Conservation (phyloP, 805 yeast species). For the Zygosaccharomyces bailii region DNA sequence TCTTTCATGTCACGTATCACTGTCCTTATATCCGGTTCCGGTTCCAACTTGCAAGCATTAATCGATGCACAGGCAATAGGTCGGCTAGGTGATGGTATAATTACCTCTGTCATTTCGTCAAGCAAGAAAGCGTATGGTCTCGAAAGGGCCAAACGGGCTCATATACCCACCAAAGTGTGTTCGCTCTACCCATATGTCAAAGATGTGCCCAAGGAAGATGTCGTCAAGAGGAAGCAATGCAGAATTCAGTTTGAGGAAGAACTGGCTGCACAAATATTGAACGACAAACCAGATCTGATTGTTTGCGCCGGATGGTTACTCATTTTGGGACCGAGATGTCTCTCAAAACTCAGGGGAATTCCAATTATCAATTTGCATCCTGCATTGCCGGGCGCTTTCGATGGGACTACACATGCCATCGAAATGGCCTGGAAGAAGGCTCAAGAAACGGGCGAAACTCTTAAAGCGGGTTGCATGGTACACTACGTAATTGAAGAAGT, state of each 20-base stretch:
- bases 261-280: conserved; percentile 62
- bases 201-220: conserved; percentile 68
- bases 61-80: conserved; percentile 62
- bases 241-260: conserved; percentile 75
- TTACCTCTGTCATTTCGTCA: conserved; percentile 81
- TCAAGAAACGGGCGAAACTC: conserved; percentile 56
- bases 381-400: conserved; percentile 95
- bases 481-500: conserved; percentile 96
- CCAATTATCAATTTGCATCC: conserved; percentile 94
- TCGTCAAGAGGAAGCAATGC: conserved; percentile 52
- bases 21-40: conserved; percentile 91
- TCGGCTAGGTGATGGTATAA: conserved; percentile 45
- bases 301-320: conserved; percentile 99
- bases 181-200: conserved; percentile 68
- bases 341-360: conserved; percentile 60
- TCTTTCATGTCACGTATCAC: conserved; percentile 32
- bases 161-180: conserved; percentile 71
- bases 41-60: conserved; percentile 92
- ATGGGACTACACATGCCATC: conserved; percentile 89
- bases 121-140: conserved; percentile 84
- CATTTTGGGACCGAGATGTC: conserved; percentile 74
- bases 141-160: conserved; percentile 64
- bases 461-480: conserved; percentile 91
- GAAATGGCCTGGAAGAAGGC: conserved; percentile 96
- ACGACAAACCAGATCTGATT: conserved; percentile 71